Evolutionary conservation across 345 rosid species (phyloP), one percentile per base, ranked within the genome.

Genomic region (Sapria himalayana): DNA sequence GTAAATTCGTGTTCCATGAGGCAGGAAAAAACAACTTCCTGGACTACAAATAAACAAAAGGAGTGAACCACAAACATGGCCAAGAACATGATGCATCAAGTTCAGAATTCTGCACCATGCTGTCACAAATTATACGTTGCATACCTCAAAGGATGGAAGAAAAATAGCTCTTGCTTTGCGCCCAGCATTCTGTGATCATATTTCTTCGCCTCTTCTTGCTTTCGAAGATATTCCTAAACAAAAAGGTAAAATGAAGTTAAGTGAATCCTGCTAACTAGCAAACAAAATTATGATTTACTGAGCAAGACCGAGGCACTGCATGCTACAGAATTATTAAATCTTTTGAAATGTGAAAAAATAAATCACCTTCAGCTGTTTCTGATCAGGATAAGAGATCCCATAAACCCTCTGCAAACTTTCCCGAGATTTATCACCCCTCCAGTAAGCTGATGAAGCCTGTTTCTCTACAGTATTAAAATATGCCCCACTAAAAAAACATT

Each of bases 381-480:
- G 70, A 51, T 91, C 99, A 10, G 95, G 93, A 68, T 63, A 91
- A 15, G 99, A 91, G 60, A 91, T 84, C 41, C 99, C 95, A 67
- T 91, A 91, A 22, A 91, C 99, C 65, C 98, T 79, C 52, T 89
- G 95, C 55, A 82, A 63, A 57, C 95, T 91, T 60, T 84, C 99
- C 41, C 86, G 86, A 46, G 79, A 77, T 45, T 70, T 84, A 58
- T 60, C 50, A 19, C 89, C 95, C 65, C 85, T 75, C 99, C 99
- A 91, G 61, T 91, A 91, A 36, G 99, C 93, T 27, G 93, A 73
- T 27, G 95, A 91, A 67, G 99, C 99, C 99, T 91, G 62, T n/a
- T n/a, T n/a, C n/a, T n/a, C n/a, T n/a, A n/a, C n/a, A n/a, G n/a
- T n/a, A n/a, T n/a, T n/a, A n/a, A n/a, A n/a, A n/a, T n/a, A n/a